These are phyloP conservation scores for Closterium sp. DNA, from an alignment of 139 green algal species.

Conservation along the genomic window DNA sequence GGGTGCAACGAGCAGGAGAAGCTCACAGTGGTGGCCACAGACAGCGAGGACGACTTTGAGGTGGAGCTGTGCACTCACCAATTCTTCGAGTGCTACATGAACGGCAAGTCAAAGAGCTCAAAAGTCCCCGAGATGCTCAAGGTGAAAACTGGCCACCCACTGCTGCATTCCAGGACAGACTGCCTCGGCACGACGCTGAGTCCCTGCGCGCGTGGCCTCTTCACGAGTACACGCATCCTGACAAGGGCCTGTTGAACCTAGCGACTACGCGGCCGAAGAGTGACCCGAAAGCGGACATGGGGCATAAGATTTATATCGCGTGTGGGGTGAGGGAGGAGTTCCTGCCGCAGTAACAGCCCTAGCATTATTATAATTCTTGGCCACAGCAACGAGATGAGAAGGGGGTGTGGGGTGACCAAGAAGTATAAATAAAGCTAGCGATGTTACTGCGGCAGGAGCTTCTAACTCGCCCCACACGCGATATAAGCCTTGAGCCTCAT, in stretches of 20 bases:
- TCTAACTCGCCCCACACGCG: conserved; percentile 30
- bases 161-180: conserved; percentile 31
- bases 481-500: conserved; percentile 77
- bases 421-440: too few species aligned
- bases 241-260: conserved; percentile 61
- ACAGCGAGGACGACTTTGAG: conserved; percentile 40
- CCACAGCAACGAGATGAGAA: too few species aligned
- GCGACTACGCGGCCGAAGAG: conserved; percentile 30
- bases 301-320: conserved; percentile 68
- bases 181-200: conserved; percentile 45
- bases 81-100: conserved; percentile 48
- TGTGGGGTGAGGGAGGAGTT: conserved; percentile 15
- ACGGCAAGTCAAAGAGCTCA: too few species aligned
- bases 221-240: conserved; percentile 61
- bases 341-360: not conserved
- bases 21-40: conserved; percentile 12
- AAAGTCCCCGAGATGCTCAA: conserved; percentile 69
- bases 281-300: conserved; percentile 60
- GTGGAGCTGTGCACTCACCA: conserved; percentile 33
- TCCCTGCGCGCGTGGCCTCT: conserved; percentile 39
- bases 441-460: conserved; percentile 72
- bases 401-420: too few species aligned
- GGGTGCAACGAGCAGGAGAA: conserved; percentile 4
- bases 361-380: conserved; percentile 16
- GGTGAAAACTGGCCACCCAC: conserved; percentile 83